Evolutionary conservation across 805 yeast species (phyloP).

Genomic region (Candida montana): DNA sequence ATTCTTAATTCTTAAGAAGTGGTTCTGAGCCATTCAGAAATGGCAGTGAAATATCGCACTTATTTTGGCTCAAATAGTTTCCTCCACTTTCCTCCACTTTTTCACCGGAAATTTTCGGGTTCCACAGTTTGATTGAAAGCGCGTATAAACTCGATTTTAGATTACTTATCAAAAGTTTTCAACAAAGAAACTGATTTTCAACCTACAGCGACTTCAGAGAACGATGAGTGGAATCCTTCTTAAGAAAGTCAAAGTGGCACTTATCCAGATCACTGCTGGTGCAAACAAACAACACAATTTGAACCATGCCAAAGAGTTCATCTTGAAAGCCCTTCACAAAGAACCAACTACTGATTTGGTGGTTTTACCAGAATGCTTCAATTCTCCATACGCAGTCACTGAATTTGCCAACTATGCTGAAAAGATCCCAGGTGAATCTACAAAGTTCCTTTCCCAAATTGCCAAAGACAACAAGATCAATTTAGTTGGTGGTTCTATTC

Average conservation of each 20-base stretch:
- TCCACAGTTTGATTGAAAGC: background rate
- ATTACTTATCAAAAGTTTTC: too few relatives aligned
- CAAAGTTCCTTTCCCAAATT: constrained; percentile 54
- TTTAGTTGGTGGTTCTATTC: constrained; percentile 90
- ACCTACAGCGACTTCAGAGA: too few relatives aligned
- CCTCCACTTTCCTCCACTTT: background rate
- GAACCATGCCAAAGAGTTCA: constrained; percentile 55
- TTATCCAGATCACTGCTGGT: constrained; percentile 71
- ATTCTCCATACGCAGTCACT: constrained; percentile 87
- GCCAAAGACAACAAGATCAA: constrained; percentile 63
- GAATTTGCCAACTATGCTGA: constrained; percentile 89
- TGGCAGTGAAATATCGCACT: too few relatives aligned
- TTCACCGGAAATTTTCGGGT: too few relatives aligned
- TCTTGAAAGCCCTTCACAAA: constrained; percentile 53
- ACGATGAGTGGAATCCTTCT: constrained; percentile 20
- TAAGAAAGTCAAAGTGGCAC: constrained; percentile 68
- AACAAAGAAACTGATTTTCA: too few relatives aligned
- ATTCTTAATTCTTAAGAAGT: too few relatives aligned
- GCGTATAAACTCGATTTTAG: too few relatives aligned
- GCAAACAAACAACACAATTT: constrained; percentile 75
- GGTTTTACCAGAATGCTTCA: constrained; percentile 95
- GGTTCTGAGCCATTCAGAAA: too few relatives aligned
- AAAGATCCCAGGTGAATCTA: constrained; percentile 73
- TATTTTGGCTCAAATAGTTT: too few relatives aligned
- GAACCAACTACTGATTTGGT: constrained; percentile 67